Conservation (phyloP, 331 rosid species). For the Quercus phellos region DNA sequence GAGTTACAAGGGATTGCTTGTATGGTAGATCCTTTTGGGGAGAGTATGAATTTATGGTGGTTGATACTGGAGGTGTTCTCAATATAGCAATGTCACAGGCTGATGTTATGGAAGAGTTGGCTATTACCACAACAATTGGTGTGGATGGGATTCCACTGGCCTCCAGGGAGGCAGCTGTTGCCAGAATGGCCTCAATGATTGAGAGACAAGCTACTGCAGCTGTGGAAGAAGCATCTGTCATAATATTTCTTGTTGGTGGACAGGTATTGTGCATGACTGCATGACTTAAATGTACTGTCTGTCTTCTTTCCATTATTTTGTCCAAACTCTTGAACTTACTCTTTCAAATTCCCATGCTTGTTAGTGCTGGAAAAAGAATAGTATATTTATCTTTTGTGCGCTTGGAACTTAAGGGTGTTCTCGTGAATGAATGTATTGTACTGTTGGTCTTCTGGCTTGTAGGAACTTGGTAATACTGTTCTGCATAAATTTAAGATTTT, state of each 20-base stretch:
- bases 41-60: constrained; percentile 77
- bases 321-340: neutral
- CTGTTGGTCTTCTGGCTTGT: neutral
- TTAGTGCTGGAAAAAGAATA: neutral
- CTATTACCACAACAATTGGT: constrained; percentile 79
- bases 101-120: constrained; percentile 77
- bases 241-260: no score
- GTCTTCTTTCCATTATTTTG: neutral
- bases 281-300: neutral
- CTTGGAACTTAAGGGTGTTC: no score
- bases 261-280: constrained; percentile 41
- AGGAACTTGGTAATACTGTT: neutral
- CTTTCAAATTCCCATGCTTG: neutral
- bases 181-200: constrained; percentile 1
- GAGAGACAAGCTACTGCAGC: no score
- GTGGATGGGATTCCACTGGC: constrained; percentile 96
- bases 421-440: no score
- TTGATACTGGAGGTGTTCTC: constrained; percentile 94
- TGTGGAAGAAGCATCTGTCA: no score
- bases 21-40: constrained; percentile 37
- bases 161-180: constrained; percentile 84
- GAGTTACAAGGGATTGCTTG: constrained; percentile 94
- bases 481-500: neutral
- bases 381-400: no score
- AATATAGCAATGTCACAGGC: constrained; percentile 73